Percentiles rank a stretch among this genome's conserved stretches.
Evolutionary conservation across 2,329 filamentous ascomycete genomes (phyloP).

Genomic region (Trichophyton verrucosum): DNA sequence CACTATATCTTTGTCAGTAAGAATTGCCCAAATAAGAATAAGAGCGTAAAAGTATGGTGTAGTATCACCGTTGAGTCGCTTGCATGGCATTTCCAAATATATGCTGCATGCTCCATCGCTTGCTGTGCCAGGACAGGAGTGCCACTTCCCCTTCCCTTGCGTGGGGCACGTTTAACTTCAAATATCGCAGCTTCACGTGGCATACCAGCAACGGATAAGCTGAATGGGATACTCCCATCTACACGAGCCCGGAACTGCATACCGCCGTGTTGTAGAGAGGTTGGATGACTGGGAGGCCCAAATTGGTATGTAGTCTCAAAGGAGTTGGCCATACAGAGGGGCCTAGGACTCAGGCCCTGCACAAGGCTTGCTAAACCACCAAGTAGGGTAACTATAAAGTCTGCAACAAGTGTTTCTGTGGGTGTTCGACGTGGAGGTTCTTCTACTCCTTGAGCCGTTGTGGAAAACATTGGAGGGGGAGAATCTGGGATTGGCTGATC

Average conservation of each 20-base stretch:
- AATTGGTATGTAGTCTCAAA: slow-evolving; percentile 11
- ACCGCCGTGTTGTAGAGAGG: slow-evolving; percentile 5
- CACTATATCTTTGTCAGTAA: not conserved
- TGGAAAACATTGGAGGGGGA: not conserved
- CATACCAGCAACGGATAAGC: slow-evolving; percentile 4
- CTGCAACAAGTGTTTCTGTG: slow-evolving; percentile 11
- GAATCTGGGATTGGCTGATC: not conserved
- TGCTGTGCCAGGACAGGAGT: slow-evolving; percentile 10
- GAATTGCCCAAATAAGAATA: no score
- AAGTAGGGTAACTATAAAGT: slow-evolving; percentile 13
- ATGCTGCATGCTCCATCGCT: slow-evolving; percentile 12
- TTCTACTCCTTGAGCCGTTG: not conserved
- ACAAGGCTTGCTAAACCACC: slow-evolving; percentile 10
- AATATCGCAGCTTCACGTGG: slow-evolving; percentile 11
- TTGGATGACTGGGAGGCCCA: slow-evolving; percentile 8
- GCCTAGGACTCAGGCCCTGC: slow-evolving; percentile 7
- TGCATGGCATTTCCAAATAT: slow-evolving; percentile 11
- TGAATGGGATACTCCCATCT: slow-evolving; percentile 12
- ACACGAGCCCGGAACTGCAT: slow-evolving; percentile 9
- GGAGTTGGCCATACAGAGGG: slow-evolving; percentile 12
- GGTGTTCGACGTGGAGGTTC: slow-evolving; percentile 10
- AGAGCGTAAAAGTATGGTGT: no score
- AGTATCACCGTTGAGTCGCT: slow-evolving; percentile 5
- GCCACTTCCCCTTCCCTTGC: not conserved
- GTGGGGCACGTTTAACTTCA: slow-evolving; percentile 9